These are phyloP conservation scores for Pseudoturritis turrita DNA, from an alignment of 345 rosid species.

Conservation along the genomic window DNA sequence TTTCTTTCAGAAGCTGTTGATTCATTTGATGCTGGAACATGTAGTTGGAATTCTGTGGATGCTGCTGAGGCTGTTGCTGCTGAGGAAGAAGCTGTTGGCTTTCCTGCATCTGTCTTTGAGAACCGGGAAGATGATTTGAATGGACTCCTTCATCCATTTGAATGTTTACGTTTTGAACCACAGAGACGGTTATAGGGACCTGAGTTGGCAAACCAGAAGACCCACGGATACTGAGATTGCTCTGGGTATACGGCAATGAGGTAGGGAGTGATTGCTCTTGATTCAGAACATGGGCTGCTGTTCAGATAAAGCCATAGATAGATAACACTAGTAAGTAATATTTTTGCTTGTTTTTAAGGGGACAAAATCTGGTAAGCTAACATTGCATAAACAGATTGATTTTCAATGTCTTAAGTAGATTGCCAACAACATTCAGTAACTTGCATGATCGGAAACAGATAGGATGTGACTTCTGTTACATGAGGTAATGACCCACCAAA, in stretches of 20 bases:
- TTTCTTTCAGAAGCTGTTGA: slow-evolving; percentile 37
- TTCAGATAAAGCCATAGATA: neutral
- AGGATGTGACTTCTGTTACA: neutral
- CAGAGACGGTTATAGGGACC: slow-evolving; percentile 37
- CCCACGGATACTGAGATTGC: slow-evolving; percentile 36
- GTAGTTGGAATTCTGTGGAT: slow-evolving; percentile 35
- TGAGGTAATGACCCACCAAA: neutral
- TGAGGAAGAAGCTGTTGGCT: slow-evolving; percentile 54
- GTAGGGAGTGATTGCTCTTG: slow-evolving; percentile 39
- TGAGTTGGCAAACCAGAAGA: slow-evolving; percentile 47
- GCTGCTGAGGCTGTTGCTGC: slow-evolving; percentile 46
- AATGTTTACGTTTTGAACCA: slow-evolving; percentile 50
- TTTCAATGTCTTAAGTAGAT: neutral
- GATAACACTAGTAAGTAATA: neutral
- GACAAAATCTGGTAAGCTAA: neutral
- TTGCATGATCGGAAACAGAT: neutral
- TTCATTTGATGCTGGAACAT: slow-evolving; percentile 46
- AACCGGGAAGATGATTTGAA: slow-evolving; percentile 40
- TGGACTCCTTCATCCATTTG: slow-evolving; percentile 53
- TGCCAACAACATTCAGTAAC: neutral
- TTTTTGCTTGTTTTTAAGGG: neutral
- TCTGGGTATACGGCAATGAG: slow-evolving; percentile 38
- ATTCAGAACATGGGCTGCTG: slow-evolving; percentile 39
- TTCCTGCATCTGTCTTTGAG: slow-evolving; percentile 58
- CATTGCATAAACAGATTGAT: neutral